These are phyloP conservation scores for Plantago coronopus DNA, from an alignment of 305 asterid genomes.

Conservation along the genomic window DNA sequence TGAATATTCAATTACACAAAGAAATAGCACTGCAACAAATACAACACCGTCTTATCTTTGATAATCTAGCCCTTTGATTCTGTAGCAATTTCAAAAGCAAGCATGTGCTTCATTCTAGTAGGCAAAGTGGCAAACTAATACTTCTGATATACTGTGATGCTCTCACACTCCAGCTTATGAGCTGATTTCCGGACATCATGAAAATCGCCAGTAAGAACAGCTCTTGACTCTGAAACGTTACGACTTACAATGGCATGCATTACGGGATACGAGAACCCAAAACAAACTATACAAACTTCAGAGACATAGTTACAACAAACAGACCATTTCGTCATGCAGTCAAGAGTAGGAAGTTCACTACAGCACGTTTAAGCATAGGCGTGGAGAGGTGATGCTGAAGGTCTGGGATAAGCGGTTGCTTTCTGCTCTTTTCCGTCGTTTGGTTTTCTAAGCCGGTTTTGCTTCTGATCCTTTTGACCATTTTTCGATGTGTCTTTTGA, in stretches of 20 bases:
- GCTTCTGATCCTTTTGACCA: slow-evolving; percentile 27
- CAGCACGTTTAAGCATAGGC: slow-evolving; percentile 21
- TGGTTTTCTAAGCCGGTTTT: slow-evolving; percentile 25
- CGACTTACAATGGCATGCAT: background rate
- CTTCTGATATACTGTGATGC: background rate
- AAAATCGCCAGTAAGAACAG: slow-evolving; percentile 14
- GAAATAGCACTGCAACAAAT: too few relatives aligned
- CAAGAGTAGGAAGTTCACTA: slow-evolving; percentile 18
- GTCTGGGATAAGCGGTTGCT: slow-evolving; percentile 49
- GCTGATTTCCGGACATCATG: slow-evolving; percentile 18
- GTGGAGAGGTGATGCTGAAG: slow-evolving; percentile 41
- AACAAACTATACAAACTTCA: slow-evolving; percentile 30
- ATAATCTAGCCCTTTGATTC: too few relatives aligned
- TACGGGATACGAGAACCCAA: background rate
- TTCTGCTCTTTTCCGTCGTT: slow-evolving; percentile 26
- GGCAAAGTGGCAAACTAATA: background rate
- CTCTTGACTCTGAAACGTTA: slow-evolving; percentile 6
- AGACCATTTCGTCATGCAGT: slow-evolving; percentile 13
- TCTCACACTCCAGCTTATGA: slow-evolving; percentile 4
- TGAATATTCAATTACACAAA: too few relatives aligned
- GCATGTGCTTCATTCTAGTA: too few relatives aligned
- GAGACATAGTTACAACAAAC: background rate
- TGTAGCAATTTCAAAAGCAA: too few relatives aligned
- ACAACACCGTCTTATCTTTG: too few relatives aligned
- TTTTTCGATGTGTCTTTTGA: slow-evolving; percentile 29